Base-by-base conservation (phyloP, 2,329 filamentous ascomycete genomes). In the Penicillium sp. region DNA sequence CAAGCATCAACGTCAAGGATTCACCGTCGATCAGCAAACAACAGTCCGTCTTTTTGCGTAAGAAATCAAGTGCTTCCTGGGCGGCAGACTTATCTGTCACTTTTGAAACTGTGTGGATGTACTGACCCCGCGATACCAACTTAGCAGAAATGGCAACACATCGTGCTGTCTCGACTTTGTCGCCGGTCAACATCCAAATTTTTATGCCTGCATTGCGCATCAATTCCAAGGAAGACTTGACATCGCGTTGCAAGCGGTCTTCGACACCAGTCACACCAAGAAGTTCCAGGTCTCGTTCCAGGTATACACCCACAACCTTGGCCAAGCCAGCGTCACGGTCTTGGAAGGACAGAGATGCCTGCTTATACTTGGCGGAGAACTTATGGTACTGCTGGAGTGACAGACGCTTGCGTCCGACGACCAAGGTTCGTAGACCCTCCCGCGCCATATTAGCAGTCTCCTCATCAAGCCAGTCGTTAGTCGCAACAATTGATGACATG, bases 381-480 rank as follows among this genome's bases (percentile, higher is more conserved):
- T 92, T 88, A 40, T 85, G 81, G 69, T 97, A 97, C 65, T 92
- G 89, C 63, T 88, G 83, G 6, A 79, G 66, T 0, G 91, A 93
- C 6, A 99, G 80, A 65, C 86, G 88, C 73, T 94, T 96, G 45
- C 95, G 85, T n/a, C 94, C 95, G 25, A 99, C 89, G 6, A 99
- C 94, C 6, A 99, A 81, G 0, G 94, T 99, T 55, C 94, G 88
- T 48, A 99, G 79, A 37, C 94, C 94, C 79, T 99, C 95, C 46
- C 94, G 87, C 6, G 95, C 95, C 95, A 99, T 99, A 72, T 99
- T 99, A n/a, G 91, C 90, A 0, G 94, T 97, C 73, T 99, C 94
- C 73, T 99, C 94, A 64, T 99, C 94, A 0, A 99, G 85, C 95
- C 94, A 99, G 77, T 99, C 94, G 69, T 97, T 99, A 18, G 92